Conservation (phyloP, 2,329 filamentous ascomycete species). For the Exophiala sp. region DNA sequence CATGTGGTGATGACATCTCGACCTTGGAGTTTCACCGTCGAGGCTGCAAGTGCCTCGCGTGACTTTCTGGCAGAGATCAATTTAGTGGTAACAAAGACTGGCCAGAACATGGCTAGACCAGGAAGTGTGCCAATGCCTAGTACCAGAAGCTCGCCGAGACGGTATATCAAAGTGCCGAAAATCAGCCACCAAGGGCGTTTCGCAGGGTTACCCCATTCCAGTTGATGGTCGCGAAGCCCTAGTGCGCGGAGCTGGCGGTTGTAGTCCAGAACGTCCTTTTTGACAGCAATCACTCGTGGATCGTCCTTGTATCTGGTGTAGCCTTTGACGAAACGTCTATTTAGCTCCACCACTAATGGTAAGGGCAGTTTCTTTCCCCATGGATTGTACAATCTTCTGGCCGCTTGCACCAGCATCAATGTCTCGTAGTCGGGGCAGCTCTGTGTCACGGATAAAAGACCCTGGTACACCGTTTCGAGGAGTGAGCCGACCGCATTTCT, state of each 20-base stretch:
- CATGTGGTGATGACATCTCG: constrained; percentile 89
- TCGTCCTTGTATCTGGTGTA: constrained; percentile 93
- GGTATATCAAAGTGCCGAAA: constrained; percentile 72
- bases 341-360: constrained; percentile 89
- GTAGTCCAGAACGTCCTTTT: constrained; percentile 74
- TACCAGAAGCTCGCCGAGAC: constrained; percentile 71
- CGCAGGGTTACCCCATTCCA: constrained; percentile 66
- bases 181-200: constrained; percentile 76
- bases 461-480: constrained; percentile 80
- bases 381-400: constrained; percentile 86
- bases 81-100: constrained; percentile 81
- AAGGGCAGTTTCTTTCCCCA: constrained; percentile 90
- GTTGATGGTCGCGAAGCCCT: constrained; percentile 88
- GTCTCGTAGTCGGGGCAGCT: constrained; percentile 94
- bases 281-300: constrained; percentile 72
- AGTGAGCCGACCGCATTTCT: constrained; percentile 83
- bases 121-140: constrained; percentile 80
- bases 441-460: constrained; percentile 82
- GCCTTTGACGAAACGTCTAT: constrained; percentile 82
- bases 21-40: constrained; percentile 82
- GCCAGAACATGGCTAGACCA: constrained; percentile 80
- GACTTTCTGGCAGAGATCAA: constrained; percentile 78
- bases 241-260: constrained; percentile 82
- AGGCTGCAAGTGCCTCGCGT: constrained; percentile 76
- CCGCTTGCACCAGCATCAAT: constrained; percentile 91